These are phyloP conservation scores for Pholiota molesta DNA, from an alignment of 768 basidiomycete species.

Conservation along the genomic window DNA sequence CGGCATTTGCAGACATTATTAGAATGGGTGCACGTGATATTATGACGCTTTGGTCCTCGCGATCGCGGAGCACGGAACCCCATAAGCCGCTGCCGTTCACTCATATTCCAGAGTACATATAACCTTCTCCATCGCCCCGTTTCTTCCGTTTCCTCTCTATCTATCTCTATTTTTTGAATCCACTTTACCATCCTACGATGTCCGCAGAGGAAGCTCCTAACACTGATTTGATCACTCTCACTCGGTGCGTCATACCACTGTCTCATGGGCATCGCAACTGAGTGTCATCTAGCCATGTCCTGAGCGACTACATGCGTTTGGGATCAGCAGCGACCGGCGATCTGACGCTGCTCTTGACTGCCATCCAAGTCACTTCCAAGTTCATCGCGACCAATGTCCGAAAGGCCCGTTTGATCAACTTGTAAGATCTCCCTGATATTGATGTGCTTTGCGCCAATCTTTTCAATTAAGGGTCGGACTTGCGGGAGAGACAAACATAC, in stretches of 20 bases:
- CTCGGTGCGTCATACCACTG: slow-evolving; percentile 57
- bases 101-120: slow-evolving; percentile 1
- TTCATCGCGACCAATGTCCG: slow-evolving; percentile 99
- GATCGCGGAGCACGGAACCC: slow-evolving; percentile 6
- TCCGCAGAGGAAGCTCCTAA: slow-evolving; percentile 68
- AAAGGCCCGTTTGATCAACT: slow-evolving; percentile 94
- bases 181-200: slow-evolving; percentile 37
- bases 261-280: slow-evolving; percentile 5
- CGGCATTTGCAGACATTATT: slow-evolving; percentile 24
- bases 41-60: background rate
- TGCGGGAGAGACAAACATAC: slow-evolving; percentile 95
- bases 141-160: slow-evolving; percentile 24
- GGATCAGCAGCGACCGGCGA: slow-evolving; percentile 89
- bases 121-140: slow-evolving; percentile 22
- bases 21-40: slow-evolving; percentile 30
- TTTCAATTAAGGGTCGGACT: slow-evolving; percentile 75
- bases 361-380: slow-evolving; percentile 94
- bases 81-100: background rate
- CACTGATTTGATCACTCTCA: slow-evolving; percentile 92
- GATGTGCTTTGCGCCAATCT: slow-evolving; percentile 5
- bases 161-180: slow-evolving; percentile 14
- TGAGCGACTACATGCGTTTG: slow-evolving; percentile 81
- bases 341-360: slow-evolving; percentile 90
- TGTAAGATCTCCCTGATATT: slow-evolving; percentile 54
- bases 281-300: slow-evolving; percentile 68